These are phyloP conservation scores for Jamesozyma lodderae DNA, from an alignment of 805 yeast species.

Conservation along the genomic window DNA sequence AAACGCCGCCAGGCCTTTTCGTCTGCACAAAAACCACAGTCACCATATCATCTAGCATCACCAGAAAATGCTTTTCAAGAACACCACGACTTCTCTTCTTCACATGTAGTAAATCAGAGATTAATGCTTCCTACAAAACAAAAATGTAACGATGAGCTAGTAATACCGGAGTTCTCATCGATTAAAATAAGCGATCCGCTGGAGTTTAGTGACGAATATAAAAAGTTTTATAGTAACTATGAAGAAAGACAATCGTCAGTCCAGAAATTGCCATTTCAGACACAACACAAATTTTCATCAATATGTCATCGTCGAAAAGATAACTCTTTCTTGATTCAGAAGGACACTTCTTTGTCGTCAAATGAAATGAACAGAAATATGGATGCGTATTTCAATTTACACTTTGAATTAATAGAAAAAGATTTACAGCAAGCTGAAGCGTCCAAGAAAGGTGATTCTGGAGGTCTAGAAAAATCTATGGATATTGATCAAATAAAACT, in stretches of 20 bases:
- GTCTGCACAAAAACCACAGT: too few relatives aligned
- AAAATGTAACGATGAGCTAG: too few relatives aligned
- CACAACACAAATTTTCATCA: not conserved
- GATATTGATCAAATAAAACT: slow-evolving; percentile 21
- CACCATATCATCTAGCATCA: too few relatives aligned
- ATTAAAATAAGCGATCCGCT: slow-evolving; percentile 24
- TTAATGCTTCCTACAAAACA: too few relatives aligned
- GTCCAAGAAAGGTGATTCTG: not conserved
- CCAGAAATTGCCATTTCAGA: too few relatives aligned
- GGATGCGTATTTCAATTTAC: slow-evolving; percentile 13
- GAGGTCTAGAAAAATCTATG: not conserved
- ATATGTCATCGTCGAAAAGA: not conserved
- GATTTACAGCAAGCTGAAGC: slow-evolving; percentile 12
- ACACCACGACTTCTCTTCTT: too few relatives aligned
- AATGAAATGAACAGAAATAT: not conserved
- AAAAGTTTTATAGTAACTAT: slow-evolving; percentile 19
- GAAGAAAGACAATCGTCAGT: too few relatives aligned
- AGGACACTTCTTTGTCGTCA: not conserved
- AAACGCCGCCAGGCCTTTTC: too few relatives aligned
- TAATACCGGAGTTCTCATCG: slow-evolving; percentile 14
- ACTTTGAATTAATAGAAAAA: slow-evolving; percentile 19
- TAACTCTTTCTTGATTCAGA: not conserved
- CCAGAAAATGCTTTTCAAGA: too few relatives aligned
- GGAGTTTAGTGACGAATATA: slow-evolving; percentile 25
- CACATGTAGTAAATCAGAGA: too few relatives aligned